Evolutionary conservation across 352 stramenopile species (phyloP).

Genomic region (Phytophthora sojae): DNA sequence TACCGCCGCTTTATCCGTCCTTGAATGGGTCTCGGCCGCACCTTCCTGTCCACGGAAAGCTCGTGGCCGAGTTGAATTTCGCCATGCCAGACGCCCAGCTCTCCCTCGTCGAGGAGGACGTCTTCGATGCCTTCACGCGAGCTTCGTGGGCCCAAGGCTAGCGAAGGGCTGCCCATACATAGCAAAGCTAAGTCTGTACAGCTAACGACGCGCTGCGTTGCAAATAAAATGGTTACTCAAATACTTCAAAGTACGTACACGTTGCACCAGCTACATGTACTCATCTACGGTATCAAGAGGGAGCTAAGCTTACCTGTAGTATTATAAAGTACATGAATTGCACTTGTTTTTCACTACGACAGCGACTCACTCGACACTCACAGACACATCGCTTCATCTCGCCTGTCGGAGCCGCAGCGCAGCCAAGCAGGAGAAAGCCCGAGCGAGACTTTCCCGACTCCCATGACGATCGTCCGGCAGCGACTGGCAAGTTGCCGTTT

Average conservation of each 20-base stretch:
- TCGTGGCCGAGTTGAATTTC: not conserved
- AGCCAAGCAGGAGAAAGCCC: not conserved
- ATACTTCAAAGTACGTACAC: not conserved
- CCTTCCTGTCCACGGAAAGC: not conserved
- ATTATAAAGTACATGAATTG: too few species aligned
- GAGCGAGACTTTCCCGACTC: not conserved
- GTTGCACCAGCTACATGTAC: too few species aligned
- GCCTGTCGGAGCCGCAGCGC: too few species aligned
- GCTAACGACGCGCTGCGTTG: not conserved
- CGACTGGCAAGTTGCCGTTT: slow-evolving; percentile 19
- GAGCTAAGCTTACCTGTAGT: not conserved
- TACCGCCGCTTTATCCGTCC: not conserved
- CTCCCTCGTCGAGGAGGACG: not conserved
- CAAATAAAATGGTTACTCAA: not conserved
- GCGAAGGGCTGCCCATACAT: not conserved
- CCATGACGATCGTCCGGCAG: not conserved
- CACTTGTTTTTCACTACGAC: not conserved
- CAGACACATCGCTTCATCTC: too few species aligned
- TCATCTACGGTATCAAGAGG: too few species aligned
- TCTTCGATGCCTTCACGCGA: not conserved
- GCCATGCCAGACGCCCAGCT: not conserved
- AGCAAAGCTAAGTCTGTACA: not conserved
- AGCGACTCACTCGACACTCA: not conserved
- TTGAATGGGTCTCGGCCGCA: not conserved
- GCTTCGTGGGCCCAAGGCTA: not conserved